A percentile compares a stretch with the other conserved stretches of the same genome.
Conservation (phyloP, 257 asterid species). For the Nemophila menziesii region DNA sequence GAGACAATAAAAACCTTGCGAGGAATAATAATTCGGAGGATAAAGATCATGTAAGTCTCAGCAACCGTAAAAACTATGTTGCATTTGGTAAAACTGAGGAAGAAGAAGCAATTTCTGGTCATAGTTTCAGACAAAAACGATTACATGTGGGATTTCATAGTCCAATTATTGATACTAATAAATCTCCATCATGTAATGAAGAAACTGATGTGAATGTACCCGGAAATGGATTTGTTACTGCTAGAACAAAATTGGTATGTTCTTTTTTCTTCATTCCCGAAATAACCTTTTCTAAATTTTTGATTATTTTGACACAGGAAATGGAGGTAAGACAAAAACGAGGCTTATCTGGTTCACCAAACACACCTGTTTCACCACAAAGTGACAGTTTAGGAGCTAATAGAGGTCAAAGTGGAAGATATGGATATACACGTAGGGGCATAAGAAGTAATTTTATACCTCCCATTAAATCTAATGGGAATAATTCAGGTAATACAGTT, state of each 20-base stretch:
- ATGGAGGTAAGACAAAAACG: slow-evolving; percentile 80
- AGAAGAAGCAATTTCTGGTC: slow-evolving; percentile 35
- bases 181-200: slow-evolving; percentile 50
- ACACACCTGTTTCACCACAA: slow-evolving; percentile 69
- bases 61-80: slow-evolving; percentile 22
- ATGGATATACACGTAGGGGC: slow-evolving; percentile 76
- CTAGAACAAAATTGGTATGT: slow-evolving; percentile 79
- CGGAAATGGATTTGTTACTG: slow-evolving; percentile 82
- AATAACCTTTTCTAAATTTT: not conserved
- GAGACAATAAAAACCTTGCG: slow-evolving; percentile 23
- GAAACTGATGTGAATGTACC: slow-evolving; percentile 53
- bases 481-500: slow-evolving; percentile 46
- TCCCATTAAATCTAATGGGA: slow-evolving; percentile 78
- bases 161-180: slow-evolving; percentile 41
- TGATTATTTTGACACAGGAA: slow-evolving; percentile 38
- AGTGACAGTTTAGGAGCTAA: slow-evolving; percentile 36
- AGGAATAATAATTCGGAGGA: slow-evolving; percentile 40
- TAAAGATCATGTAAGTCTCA: slow-evolving; percentile 23
- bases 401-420: slow-evolving; percentile 61
- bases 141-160: slow-evolving; percentile 37
- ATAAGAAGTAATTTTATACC: slow-evolving; percentile 88
- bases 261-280: slow-evolving; percentile 1
- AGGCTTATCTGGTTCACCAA: slow-evolving; percentile 68
- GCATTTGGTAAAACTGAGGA: slow-evolving; percentile 29
- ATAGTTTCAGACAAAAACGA: slow-evolving; percentile 46